phyloP scores from a whole-genome alignment of 2,329 filamentous ascomycete genomes.

The Neofusicoccum parvum region DNA sequence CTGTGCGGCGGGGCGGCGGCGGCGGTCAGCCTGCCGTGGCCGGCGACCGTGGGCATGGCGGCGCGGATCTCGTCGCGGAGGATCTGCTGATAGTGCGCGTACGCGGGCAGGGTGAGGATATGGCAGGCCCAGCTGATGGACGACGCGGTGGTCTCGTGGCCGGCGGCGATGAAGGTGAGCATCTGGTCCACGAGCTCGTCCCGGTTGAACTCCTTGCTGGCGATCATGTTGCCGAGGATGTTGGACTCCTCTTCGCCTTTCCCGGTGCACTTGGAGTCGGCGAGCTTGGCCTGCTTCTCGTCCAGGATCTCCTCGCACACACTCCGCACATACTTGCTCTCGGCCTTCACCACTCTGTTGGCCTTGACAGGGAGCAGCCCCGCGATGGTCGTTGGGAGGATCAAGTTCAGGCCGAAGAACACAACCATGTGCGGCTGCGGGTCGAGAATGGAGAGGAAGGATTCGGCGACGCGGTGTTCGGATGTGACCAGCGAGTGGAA shows the following conservation, averaged over 20 bases:
- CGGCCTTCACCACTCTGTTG: conserved; percentile 43
- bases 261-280: neutral
- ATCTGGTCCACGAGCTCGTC: conserved; percentile 50
- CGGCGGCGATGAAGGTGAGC: conserved; percentile 53
- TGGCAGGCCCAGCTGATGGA: conserved; percentile 71
- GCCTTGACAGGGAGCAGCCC: conserved; percentile 48
- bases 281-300: conserved; percentile 42
- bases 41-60: neutral
- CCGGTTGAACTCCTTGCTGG: conserved; percentile 48
- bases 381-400: conserved; percentile 40
- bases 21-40: neutral
- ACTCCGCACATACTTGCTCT: conserved; percentile 37
- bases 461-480: conserved; percentile 33
- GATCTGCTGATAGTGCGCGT: conserved; percentile 57
- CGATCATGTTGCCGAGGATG: conserved; percentile 48
- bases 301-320: conserved; percentile 44
- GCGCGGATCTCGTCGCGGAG: conserved; percentile 66
- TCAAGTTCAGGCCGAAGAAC: conserved; percentile 35
- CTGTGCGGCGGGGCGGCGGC: conserved; percentile 20
- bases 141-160: conserved; percentile 72
- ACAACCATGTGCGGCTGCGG: conserved; percentile 31
- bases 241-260: conserved; percentile 29
- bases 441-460: conserved; percentile 36
- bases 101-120: conserved; percentile 63
- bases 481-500: conserved; percentile 33